A percentile compares a stretch with the other conserved stretches of the same genome.
Conservation (phyloP, 148 eudicot genomes). For the Fagopyrum esculentum region DNA sequence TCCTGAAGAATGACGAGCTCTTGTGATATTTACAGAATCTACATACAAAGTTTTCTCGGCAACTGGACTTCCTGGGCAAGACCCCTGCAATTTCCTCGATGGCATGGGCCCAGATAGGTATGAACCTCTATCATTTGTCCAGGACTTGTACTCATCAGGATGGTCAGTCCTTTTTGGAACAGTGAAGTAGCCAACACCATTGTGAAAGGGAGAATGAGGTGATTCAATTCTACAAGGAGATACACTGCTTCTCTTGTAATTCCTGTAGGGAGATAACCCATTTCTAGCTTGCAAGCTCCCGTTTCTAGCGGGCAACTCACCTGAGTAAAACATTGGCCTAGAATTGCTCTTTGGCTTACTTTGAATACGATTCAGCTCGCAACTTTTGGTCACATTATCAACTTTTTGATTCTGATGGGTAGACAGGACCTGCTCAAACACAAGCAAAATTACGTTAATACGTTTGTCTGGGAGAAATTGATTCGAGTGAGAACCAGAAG, state of each 20-base stretch:
- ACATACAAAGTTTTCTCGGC: conserved; percentile 58
- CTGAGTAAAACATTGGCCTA: conserved; percentile 44
- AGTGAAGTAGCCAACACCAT: conserved; percentile 48
- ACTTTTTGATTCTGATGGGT: conserved; percentile 34
- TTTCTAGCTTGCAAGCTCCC: conserved; percentile 27
- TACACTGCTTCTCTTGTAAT: conserved; percentile 35
- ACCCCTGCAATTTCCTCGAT: conserved; percentile 21
- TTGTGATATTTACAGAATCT: conserved; percentile 40
- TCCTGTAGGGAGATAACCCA: conserved; percentile 49
- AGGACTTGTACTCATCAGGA: conserved; percentile 23
- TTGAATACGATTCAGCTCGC: conserved; percentile 29
- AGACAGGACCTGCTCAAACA: not conserved
- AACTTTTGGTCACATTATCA: conserved; percentile 37
- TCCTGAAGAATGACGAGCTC: conserved; percentile 16
- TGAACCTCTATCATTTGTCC: conserved; percentile 16
- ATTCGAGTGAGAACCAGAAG: not conserved
- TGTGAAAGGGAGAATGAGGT: conserved; percentile 50
- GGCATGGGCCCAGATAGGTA: conserved; percentile 23
- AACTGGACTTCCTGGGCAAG: conserved; percentile 28
- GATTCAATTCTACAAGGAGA: conserved; percentile 32
- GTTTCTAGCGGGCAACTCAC: conserved; percentile 41
- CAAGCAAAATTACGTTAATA: not conserved
- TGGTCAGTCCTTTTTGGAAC: conserved; percentile 40
- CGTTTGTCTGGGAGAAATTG: not conserved
- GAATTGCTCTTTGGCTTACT: conserved; percentile 29